Base-by-base conservation (phyloP, 257 asterid species). In the Haberlea rhodopensis region DNA sequence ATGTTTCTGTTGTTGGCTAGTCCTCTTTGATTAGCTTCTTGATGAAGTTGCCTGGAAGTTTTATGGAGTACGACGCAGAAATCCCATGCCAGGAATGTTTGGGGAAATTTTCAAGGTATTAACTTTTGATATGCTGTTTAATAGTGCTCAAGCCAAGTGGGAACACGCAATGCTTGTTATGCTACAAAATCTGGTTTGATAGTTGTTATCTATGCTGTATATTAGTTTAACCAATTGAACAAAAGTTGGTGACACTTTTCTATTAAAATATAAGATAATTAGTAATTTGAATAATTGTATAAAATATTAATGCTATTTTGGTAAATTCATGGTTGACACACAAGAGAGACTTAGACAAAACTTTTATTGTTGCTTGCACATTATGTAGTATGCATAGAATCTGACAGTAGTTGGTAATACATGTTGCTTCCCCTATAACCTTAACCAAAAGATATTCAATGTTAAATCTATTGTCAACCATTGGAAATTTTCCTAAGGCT, bases 71-170 rank as follows among this genome's bases (percentile, higher is more conserved):
- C 81, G 69, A 21, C 92, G 96, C 34, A 75, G 76, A 79, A 89
- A 76, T 73, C 55, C 94, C 64, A 71, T 91, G 91, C 95, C 90
- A 20, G 98, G 98, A 78, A 85, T 89, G 92, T 83, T 91, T 68
- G 98, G 98, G 72, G 98, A 91, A 58, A 40, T 91, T 10, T 90
- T 90, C 52, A 88, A 90, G 96, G 97, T 83, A 78, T 62, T 40
- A 45, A 24, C 20, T 20, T 20, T 46, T 53, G 43, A 23, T 68
- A 40, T 19, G 52, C 34, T 63, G 45, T 59, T 21, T 52, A 31
- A 32, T 32, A 32, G 8, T 8, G 8, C 13, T 7, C 40, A 7
- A 8, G 40, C 13, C 40, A 32, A 32, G 40, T 32, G 40, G 13
- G 40, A 32, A n/a, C 8, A 13, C 13, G 13, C 40, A 7, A 10